Evolutionary conservation across 73 alveolate species (phyloP).

Genomic region (Paraurostyla sp.): DNA sequence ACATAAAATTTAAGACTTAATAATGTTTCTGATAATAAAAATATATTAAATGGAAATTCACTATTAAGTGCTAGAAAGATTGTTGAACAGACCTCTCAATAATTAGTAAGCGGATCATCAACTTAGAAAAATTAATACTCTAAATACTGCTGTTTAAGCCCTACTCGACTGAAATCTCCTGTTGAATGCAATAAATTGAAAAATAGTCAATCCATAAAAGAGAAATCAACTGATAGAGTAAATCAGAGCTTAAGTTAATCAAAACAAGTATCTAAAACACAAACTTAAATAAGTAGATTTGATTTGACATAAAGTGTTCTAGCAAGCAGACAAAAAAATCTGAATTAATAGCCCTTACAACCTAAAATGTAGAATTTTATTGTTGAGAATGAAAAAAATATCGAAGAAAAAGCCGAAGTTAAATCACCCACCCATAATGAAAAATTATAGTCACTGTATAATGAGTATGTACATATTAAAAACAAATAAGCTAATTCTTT

Average conservation of each 20-base stretch:
- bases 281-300: not conserved
- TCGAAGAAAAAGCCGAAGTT: too few species aligned
- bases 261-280: not conserved
- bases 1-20: not conserved
- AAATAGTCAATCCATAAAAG: not conserved
- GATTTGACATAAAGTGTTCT: slow-evolving; percentile 13
- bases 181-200: not conserved
- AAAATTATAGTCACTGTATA: not conserved
- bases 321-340: too few species aligned
- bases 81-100: not conserved
- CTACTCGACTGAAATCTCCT: not conserved
- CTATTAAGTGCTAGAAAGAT: slow-evolving; percentile 11
- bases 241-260: too few species aligned
- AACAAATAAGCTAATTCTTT: not conserved
- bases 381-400: too few species aligned
- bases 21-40: not conserved
- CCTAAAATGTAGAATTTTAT: too few species aligned
- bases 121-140: not conserved
- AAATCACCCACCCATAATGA: slow-evolving; percentile 21
- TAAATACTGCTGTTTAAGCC: slow-evolving; percentile 10
- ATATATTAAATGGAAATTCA: not conserved
- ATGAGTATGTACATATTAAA: not conserved
- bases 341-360: too few species aligned
- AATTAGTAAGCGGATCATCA: not conserved
- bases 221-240: slow-evolving; percentile 1